These are phyloP conservation scores for Ophiocordyceps camponoti-leonardi DNA, from an alignment of 2,329 filamentous ascomycete species.

Conservation along the genomic window DNA sequence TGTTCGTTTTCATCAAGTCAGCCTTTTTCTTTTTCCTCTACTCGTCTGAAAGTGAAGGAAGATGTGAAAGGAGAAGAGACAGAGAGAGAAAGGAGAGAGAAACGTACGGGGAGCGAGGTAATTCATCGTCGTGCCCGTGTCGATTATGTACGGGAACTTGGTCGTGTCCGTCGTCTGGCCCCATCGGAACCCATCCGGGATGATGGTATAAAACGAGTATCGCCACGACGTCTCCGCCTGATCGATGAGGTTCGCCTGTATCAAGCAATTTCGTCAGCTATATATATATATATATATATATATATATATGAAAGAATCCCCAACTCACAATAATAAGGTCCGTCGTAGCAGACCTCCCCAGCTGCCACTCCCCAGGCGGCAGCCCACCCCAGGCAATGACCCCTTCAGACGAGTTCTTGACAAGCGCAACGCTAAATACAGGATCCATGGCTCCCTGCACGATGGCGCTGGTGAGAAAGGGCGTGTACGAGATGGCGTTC, in stretches of 20 bases:
- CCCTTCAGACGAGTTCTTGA: constrained; percentile 26
- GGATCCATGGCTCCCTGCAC: constrained; percentile 25
- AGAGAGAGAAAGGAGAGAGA: background rate
- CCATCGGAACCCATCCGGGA: constrained; percentile 29
- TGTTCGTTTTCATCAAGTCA: constrained; percentile 5
- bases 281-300: too few relatives aligned
- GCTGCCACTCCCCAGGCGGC: constrained; percentile 17
- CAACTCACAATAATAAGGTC: constrained; percentile 27
- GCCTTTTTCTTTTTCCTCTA: background rate
- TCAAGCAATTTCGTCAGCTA: too few relatives aligned
- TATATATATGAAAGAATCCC: too few relatives aligned
- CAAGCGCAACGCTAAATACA: constrained; percentile 29
- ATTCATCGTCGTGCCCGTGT: constrained; percentile 33
- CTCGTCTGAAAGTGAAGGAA: background rate
- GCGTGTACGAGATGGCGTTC: constrained; percentile 25
- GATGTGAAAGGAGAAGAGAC: background rate
- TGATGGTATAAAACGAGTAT: constrained; percentile 35
- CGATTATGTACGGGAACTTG: constrained; percentile 31
- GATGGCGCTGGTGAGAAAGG: constrained; percentile 30
- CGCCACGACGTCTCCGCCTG: constrained; percentile 21
- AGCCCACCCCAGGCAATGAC: constrained; percentile 29
- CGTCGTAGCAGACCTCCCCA: constrained; percentile 14
- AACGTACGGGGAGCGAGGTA: constrained; percentile 29
- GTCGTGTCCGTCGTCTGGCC: constrained; percentile 21
- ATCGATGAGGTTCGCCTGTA: constrained; percentile 25